Conservation (phyloP, 768 basidiomycete genomes). For the Cystobasidium ongulense region DNA sequence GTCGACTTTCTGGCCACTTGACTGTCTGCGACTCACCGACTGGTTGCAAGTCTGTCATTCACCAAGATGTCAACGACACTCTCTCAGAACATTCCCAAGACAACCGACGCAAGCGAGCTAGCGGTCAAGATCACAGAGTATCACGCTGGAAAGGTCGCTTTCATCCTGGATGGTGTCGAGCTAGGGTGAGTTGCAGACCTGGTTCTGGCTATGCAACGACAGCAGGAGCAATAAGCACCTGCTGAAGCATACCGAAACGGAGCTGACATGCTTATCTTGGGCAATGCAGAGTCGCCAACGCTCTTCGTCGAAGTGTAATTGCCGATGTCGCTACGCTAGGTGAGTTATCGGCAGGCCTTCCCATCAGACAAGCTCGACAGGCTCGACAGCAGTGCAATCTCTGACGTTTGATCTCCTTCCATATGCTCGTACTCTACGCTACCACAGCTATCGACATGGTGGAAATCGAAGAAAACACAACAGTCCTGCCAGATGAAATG, state of each 20-base stretch:
- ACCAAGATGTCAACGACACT: conserved; percentile 28
- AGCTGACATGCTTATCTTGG: background rate
- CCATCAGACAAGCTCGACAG: background rate
- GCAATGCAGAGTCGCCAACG: conserved; percentile 72
- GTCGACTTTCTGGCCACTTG: background rate
- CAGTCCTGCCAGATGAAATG: conserved; percentile 92
- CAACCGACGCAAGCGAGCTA: conserved; percentile 36
- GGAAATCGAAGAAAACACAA: conserved; percentile 79
- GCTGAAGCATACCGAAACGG: background rate
- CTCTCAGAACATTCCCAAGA: conserved; percentile 34
- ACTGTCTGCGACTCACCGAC: background rate
- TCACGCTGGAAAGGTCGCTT: conserved; percentile 66
- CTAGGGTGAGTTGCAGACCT: conserved; percentile 60
- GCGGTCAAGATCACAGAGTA: conserved; percentile 51
- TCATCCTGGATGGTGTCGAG: conserved; percentile 91
- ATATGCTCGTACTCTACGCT: background rate
- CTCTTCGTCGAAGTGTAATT: conserved; percentile 83
- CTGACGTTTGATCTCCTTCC: background rate
- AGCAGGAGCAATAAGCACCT: background rate
- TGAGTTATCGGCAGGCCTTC: conserved; percentile 47
- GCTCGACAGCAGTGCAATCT: background rate
- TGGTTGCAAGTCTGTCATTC: background rate
- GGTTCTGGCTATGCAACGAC: background rate
- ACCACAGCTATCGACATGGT: conserved; percentile 87
- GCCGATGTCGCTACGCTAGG: conserved; percentile 95